Conservation (phyloP, 345 rosid genomes). For the Physaria fendleri region DNA sequence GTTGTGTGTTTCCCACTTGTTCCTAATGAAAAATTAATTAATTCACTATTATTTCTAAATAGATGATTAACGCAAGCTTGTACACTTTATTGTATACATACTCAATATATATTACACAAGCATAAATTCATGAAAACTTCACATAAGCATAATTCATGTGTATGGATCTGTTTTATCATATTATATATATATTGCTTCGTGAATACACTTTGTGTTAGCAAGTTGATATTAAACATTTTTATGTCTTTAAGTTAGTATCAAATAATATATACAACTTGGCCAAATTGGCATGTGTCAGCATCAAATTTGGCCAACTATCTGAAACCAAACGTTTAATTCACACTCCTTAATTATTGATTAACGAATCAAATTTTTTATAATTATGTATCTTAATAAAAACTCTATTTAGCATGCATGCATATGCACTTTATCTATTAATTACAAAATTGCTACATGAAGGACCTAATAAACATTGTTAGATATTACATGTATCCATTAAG, state of each 20-base stretch:
- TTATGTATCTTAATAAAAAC: background rate
- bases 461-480: background rate
- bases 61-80: background rate
- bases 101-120: background rate
- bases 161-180: background rate
- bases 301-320: conserved; percentile 29
- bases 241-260: conserved; percentile 9
- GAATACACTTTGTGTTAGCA: conserved; percentile 2
- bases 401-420: too few relatives aligned
- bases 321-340: conserved; percentile 12
- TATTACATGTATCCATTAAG: background rate
- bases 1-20: conserved; percentile 7
- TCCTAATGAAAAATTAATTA: background rate
- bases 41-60: background rate
- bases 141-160: background rate
- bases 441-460: background rate
- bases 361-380: conserved; percentile 20
- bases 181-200: conserved; percentile 16
- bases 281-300: conserved; percentile 33
- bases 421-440: background rate
- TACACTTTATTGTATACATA: conserved; percentile 10
- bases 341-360: conserved; percentile 26
- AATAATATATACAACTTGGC: conserved; percentile 17
- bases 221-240: conserved; percentile 19
- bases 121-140: background rate